Conservation (phyloP, 1,139 yeast species). For the Saccharomyces hybrid region DNA sequence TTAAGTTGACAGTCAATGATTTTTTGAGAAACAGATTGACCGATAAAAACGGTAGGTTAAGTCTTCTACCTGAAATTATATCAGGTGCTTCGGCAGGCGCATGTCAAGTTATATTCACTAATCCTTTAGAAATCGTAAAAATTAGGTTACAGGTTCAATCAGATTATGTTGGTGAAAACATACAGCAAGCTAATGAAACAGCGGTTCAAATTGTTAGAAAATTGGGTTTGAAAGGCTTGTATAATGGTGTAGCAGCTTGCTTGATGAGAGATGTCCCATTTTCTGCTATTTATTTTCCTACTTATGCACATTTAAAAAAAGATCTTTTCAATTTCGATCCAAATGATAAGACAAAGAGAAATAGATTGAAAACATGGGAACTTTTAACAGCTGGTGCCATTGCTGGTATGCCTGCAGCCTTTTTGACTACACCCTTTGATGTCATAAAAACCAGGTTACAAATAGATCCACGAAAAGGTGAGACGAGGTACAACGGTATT, state of each 20-base stretch:
- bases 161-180: conserved; percentile 35
- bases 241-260: conserved; percentile 90
- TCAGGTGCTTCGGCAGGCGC: conserved; percentile 96
- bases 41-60: conserved; percentile 46
- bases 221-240: conserved; percentile 77
- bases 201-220: conserved; percentile 72
- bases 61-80: conserved; percentile 63
- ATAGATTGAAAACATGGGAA: conserved; percentile 69
- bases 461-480: conserved; percentile 73
- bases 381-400: conserved; percentile 81
- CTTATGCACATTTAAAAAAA: conserved; percentile 87
- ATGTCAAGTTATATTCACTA: conserved; percentile 92
- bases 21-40: conserved; percentile 70
- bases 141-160: conserved; percentile 95
- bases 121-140: conserved; percentile 92
- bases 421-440: conserved; percentile 91
- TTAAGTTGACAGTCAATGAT: conserved; percentile 90
- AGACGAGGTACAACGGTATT: conserved; percentile 68
- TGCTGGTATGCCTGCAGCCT: conserved; percentile 98
- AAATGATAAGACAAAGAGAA: conserved; percentile 36
- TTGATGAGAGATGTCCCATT: conserved; percentile 92
- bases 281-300: conserved; percentile 94
- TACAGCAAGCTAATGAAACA: conserved; percentile 34
- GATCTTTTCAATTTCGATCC: conserved; percentile 82
- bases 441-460: conserved; percentile 94